These are phyloP conservation scores for Debaryomyces hansenii DNA, from an alignment of 805 yeast species.

Conservation along the genomic window DNA sequence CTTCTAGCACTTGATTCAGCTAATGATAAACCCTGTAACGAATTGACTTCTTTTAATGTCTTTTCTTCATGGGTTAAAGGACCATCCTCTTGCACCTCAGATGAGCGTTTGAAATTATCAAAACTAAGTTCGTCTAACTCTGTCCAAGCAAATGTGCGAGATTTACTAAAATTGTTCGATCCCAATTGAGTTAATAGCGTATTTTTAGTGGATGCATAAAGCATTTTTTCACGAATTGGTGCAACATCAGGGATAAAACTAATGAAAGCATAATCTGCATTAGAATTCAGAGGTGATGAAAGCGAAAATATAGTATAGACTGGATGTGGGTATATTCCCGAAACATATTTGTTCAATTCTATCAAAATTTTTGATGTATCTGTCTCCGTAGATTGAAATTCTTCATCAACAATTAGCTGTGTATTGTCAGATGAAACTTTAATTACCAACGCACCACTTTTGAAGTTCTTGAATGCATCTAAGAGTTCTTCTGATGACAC, in stretches of 20 bases:
- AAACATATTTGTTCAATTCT: conserved; percentile 20
- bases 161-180: conserved; percentile 48
- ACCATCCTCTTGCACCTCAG: conserved; percentile 25
- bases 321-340: conserved; percentile 32
- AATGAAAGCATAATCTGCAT: conserved; percentile 49
- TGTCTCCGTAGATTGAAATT: conserved; percentile 13
- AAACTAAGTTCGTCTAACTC: conserved; percentile 53
- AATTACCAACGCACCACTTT: conserved; percentile 26
- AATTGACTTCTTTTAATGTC: conserved; percentile 44
- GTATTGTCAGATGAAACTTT: conserved; percentile 34
- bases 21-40: conserved; percentile 30
- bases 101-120: conserved; percentile 41
- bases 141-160: conserved; percentile 48
- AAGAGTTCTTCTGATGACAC: conserved; percentile 32
- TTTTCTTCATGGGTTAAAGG: conserved; percentile 64
- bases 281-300: conserved; percentile 12
- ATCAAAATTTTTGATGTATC: conserved; percentile 17
- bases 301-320: conserved; percentile 30
- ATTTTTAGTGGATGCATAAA: conserved; percentile 88
- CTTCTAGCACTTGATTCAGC: conserved; percentile 13
- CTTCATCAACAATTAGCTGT: conserved; percentile 28
- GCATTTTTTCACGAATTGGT: conserved; percentile 81
- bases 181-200: conserved; percentile 77
- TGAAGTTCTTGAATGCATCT: conserved; percentile 22
- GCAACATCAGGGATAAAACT: conserved; percentile 87